Conservation (phyloP, 345 rosid genomes). For the Salix exigua region DNA sequence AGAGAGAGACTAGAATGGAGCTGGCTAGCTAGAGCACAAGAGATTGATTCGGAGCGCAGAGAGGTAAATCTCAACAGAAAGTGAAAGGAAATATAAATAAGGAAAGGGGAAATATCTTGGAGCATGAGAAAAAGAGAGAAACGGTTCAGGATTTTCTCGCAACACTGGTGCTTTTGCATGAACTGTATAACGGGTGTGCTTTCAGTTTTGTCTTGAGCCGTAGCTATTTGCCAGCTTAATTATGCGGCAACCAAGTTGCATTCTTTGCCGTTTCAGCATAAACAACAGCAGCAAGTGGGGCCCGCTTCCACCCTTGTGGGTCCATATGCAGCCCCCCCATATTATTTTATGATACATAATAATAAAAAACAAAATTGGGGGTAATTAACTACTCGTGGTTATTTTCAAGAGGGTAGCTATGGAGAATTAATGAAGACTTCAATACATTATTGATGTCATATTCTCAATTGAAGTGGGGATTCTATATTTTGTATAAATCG, state of each 20-base stretch:
- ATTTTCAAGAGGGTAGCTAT: too few species aligned
- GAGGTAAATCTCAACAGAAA: constrained; percentile 22
- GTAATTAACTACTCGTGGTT: too few species aligned
- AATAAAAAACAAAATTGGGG: too few species aligned
- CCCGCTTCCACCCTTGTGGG: neutral
- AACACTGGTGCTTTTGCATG: constrained; percentile 23
- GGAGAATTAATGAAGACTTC: too few species aligned
- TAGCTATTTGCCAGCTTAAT: too few species aligned
- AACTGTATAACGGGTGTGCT: constrained; percentile 6
- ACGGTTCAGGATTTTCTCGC: constrained; percentile 42
- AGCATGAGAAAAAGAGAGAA: constrained; percentile 17
- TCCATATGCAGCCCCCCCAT: too few species aligned
- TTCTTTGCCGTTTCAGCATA: neutral
- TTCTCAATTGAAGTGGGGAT: too few species aligned
- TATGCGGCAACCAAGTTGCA: neutral
- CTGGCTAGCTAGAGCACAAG: neutral
- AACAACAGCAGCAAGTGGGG: neutral
- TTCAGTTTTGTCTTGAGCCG: constrained; percentile 6
- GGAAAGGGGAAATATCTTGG: constrained; percentile 15
- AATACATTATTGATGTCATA: too few species aligned
- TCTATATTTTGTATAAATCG: too few species aligned
- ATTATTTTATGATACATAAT: too few species aligned
- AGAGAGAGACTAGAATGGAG: neutral
- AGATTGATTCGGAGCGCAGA: neutral
- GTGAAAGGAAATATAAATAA: neutral